A percentile compares a stretch with the other conserved stretches of the same genome.
Conservation (phyloP, 2,329 filamentous ascomycete species). For the Tolypocladium inflatum region DNA sequence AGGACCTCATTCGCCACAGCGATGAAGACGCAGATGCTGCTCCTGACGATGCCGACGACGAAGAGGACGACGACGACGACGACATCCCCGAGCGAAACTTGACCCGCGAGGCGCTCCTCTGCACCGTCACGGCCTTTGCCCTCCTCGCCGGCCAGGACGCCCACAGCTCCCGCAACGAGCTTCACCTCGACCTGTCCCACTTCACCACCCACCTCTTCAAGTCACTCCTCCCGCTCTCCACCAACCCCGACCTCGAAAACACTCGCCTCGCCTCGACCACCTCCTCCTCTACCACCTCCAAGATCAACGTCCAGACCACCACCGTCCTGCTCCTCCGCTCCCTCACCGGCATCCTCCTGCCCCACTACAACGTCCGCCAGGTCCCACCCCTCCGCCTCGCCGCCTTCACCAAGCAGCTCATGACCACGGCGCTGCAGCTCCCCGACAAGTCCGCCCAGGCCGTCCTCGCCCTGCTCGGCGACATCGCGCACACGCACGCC, state of each 20-base stretch:
- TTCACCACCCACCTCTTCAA: constrained; percentile 93
- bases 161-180: constrained; percentile 67
- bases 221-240: constrained; percentile 66
- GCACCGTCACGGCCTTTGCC: constrained; percentile 94
- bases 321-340: constrained; percentile 86
- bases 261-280: constrained; percentile 36
- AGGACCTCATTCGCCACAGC: constrained; percentile 78
- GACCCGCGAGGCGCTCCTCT: constrained; percentile 80
- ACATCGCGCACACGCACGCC: constrained; percentile 72
- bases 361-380: constrained; percentile 60
- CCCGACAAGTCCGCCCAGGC: constrained; percentile 85
- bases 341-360: constrained; percentile 71
- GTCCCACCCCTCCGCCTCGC: constrained; percentile 79
- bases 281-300: constrained; percentile 37
- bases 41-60: constrained; percentile 22
- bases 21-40: constrained; percentile 43
- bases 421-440: constrained; percentile 71
- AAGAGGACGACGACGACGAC: constrained; percentile 34
- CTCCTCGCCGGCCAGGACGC: constrained; percentile 90
- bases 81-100: constrained; percentile 53
- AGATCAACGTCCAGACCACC: constrained; percentile 90
- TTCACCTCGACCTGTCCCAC: constrained; percentile 88
- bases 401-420: constrained; percentile 85
- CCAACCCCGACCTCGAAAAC: constrained; percentile 80
- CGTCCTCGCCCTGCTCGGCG: constrained; percentile 65